Percentiles rank a stretch among this genome's conserved stretches.
phyloP scores from a whole-genome alignment of 495 filamentous ascomycete species.

The Podospora australis region DNA sequence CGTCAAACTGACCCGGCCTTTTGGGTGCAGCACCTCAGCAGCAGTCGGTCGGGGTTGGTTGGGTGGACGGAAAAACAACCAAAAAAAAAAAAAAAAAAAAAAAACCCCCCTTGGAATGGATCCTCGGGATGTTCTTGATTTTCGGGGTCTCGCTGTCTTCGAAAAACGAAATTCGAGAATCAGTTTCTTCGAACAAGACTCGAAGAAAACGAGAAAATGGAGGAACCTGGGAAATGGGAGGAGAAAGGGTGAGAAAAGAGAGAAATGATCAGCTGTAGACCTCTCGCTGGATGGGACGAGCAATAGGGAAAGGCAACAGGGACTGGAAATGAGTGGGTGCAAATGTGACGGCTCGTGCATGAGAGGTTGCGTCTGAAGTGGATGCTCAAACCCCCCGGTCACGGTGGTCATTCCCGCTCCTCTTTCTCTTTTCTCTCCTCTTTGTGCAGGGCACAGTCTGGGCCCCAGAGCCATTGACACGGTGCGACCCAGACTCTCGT shows the following conservation, averaged over 20 bases:
- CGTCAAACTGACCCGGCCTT: neutral
- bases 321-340: conserved; percentile 24
- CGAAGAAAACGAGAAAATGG: too few relatives aligned
- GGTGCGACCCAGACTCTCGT: conserved; percentile 6
- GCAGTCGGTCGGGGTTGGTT: too few relatives aligned
- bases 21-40: too few relatives aligned
- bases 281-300: conserved; percentile 1
- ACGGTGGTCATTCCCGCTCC: conserved; percentile 6
- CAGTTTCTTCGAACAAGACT: too few relatives aligned
- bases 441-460: conserved; percentile 2
- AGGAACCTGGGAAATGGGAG: neutral
- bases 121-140: too few relatives aligned
- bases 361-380: conserved; percentile 22
- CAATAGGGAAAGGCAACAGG: conserved; percentile 5
- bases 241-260: neutral
- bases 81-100: too few relatives aligned
- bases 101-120: too few relatives aligned
- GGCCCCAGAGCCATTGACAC: conserved; percentile 5
- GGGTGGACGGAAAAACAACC: too few relatives aligned
- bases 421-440: neutral
- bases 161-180: too few relatives aligned
- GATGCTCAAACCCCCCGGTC: conserved; percentile 9
- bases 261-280: neutral
- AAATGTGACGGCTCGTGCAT: conserved; percentile 20
- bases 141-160: too few relatives aligned